A percentile compares a stretch with the other conserved stretches of the same genome.
These are phyloP conservation scores for Alternaria triticimaculans DNA, from an alignment of 2,329 filamentous ascomycete species.

Conservation along the genomic window DNA sequence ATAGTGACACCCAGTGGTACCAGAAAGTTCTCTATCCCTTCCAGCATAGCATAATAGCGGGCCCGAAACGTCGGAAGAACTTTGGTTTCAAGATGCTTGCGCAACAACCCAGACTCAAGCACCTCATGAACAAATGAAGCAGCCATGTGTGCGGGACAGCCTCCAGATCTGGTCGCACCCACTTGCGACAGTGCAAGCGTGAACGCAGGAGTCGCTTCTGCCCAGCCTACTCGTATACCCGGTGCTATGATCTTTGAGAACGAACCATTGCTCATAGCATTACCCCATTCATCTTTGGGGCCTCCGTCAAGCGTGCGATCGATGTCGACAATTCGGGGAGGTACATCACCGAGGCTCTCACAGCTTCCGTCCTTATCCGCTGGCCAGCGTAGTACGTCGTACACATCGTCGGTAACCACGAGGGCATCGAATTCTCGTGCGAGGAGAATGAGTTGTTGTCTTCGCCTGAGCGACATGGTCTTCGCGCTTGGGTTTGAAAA, in stretches of 20 bases:
- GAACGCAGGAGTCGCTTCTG: constrained; percentile 69
- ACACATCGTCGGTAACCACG: constrained; percentile 65
- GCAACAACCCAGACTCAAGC: constrained; percentile 54
- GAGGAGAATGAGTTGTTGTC: constrained; percentile 70
- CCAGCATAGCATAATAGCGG: constrained; percentile 60
- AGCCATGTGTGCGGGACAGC: constrained; percentile 61
- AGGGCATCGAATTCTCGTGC: constrained; percentile 78
- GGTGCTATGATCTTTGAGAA: constrained; percentile 71
- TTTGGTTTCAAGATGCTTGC: constrained; percentile 56
- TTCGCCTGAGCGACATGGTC: constrained; percentile 73
- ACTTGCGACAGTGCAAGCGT: constrained; percentile 62
- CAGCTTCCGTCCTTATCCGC: constrained; percentile 60
- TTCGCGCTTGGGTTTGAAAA: constrained; percentile 84
- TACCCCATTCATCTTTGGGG: constrained; percentile 68
- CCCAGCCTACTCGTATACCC: constrained; percentile 78
- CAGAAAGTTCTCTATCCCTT: constrained; percentile 64
- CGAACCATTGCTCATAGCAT: constrained; percentile 82
- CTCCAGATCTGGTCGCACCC: constrained; percentile 60
- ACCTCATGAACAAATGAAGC: constrained; percentile 61
- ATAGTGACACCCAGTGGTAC: constrained; percentile 47
- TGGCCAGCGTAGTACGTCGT: constrained; percentile 77
- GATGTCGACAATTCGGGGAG: constrained; percentile 78
- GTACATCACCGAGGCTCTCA: constrained; percentile 35
- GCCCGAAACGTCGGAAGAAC: constrained; percentile 61
- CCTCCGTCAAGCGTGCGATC: constrained; percentile 69